Base-by-base conservation (phyloP, 192 early-diverging fungal genomes). In the Coemansia sp. region DNA sequence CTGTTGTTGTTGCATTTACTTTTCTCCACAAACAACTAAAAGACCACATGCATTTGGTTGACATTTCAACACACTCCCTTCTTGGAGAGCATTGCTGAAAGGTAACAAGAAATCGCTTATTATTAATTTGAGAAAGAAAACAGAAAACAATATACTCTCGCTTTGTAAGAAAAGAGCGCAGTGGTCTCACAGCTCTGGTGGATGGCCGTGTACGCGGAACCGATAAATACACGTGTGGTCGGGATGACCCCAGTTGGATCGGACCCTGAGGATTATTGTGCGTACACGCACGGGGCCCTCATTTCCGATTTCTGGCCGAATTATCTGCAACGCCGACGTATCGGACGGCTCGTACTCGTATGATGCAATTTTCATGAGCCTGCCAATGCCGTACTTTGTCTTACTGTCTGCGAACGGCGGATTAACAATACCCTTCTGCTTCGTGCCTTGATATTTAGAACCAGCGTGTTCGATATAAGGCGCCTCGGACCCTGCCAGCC, bases 171-270 rank as follows among this genome's bases (percentile, higher is more conserved):
- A 46, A 46, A 46, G 18, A 14, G 14, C 44, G 44, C 16, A 6
- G 10, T 43, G 53, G 34, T 41, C 12, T 71, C 60, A 71, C 18
- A 56, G 35, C 23, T 64, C 64, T 12, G 64, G 61, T 51, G 63
- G 69, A 36, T 72, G 71, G 60, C 76, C 91, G 65, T 93, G 92
- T 30, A 90, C 87, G 26, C 91, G 87, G 52, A 93, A 84, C 49
- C 92, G 87, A 72, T 93, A 93, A 34, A 93, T 35, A 55, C 90
- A 92, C 10, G 92, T 93, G 67, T 89, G 87, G 12, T 85, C 75
- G 26, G 84, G 79, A 64, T 92, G 77, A 2, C 92, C 92, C 88
- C 89, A 91, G 74, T 93, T 93, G 51, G 81, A 85, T 20, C 76
- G 81, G 62, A 93, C 64, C 36, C 82, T 85, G 46, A 93, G 69